These are phyloP conservation scores for Eucalyptus melliodora DNA, from an alignment of 345 rosid species.

Conservation along the genomic window DNA sequence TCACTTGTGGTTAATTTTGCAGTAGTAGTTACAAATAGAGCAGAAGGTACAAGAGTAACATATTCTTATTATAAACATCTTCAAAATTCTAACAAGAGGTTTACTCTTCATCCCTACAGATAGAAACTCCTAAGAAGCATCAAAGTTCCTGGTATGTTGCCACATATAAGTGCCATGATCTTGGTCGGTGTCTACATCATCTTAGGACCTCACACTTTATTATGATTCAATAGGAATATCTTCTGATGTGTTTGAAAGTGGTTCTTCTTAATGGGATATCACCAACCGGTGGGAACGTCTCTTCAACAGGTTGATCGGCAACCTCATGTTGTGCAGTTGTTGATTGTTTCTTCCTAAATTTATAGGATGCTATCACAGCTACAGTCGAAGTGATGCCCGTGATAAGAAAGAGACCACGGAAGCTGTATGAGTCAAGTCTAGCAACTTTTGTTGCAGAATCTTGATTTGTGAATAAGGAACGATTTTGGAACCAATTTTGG, in stretches of 20 bases:
- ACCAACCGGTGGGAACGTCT: neutral
- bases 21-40: neutral
- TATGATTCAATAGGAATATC: neutral
- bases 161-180: neutral
- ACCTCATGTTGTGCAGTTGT: neutral
- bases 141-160: neutral
- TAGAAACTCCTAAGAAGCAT: neutral
- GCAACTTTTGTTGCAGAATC: neutral
- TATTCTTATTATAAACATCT: neutral
- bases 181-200: neutral
- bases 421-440: neutral
- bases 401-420: slow-evolving; percentile 12
- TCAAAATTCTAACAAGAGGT: too few species aligned
- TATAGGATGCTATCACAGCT: neutral
- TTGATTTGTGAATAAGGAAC: neutral
- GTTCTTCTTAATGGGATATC: neutral
- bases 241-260: neutral
- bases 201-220: neutral
- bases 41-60: neutral
- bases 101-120: neutral
- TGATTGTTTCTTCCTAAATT: neutral
- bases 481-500: too few species aligned
- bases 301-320: neutral
- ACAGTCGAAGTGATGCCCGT: slow-evolving; percentile 2
- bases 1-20: neutral